Evolutionary conservation across 441 rosid species (phyloP), one percentile per base, ranked within the genome.

Genomic region (Jatropha multifida): DNA sequence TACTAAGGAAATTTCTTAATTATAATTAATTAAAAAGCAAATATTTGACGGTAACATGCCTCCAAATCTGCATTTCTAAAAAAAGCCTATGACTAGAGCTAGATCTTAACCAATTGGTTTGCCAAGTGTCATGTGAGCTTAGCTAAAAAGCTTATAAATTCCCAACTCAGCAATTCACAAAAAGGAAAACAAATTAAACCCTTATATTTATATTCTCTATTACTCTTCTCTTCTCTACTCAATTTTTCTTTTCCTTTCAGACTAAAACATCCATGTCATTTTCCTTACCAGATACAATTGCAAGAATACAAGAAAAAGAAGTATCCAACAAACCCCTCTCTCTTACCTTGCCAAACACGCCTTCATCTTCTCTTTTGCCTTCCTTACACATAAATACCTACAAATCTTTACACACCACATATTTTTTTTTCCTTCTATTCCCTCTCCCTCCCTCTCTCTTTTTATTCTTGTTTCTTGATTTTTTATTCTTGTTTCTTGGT

Each of bases 331-430:
- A 54, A 73, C 66, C 51, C 5, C 69, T 37, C 74, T 58, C 17
- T 54, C 58, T 48, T 67, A 46, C 80, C 86, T 84, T 81, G 82
- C 75, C 52, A 32, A 8, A 65, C 80, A 86, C 89, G 82, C 74
- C 78, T 76, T 59, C 76, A 5, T 72, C 46, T 62, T 68, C 66
- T 38, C 27, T 15, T 54, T 10, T 7, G 18, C 7, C 38, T 59
- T 3, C 32, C 51, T 37, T 40, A 18, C n/a, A 5, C 74, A 26
- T 73, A 78, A 65, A 69, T 63, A 76, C 63, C 3, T 54, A 23
- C 55, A 62, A 61, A 26, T 46, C 46, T 37, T 18, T 2, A 17
- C 61, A 52, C n/a, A 3, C 54, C 54, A 13, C 46, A 17, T 32
- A 51, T 49, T 72, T 61, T 32, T 44, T 61, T 44, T 65, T 48